These are phyloP conservation scores for Nepenthes gracilis DNA, from an alignment of 148 eudicot genomes.

Conservation along the genomic window DNA sequence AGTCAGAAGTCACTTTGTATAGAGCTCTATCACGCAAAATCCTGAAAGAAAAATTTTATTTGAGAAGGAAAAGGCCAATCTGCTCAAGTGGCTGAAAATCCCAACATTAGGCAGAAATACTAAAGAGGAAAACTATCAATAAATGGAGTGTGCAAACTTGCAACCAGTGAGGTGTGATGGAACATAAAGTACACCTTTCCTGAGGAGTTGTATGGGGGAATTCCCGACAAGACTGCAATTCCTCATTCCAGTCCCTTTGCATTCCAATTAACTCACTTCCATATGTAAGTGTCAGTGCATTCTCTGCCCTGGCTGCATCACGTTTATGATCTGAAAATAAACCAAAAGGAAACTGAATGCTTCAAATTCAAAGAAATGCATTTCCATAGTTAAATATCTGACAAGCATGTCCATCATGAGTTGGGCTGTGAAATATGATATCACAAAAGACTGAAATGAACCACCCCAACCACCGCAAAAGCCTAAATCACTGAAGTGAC, in stretches of 20 bases:
- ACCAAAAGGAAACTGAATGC: not conserved
- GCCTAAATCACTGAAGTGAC: too few species aligned
- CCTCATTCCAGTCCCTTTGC: conserved; percentile 99
- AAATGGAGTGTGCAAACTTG: not conserved
- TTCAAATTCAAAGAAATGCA: not conserved
- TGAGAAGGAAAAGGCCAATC: not conserved
- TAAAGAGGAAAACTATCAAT: not conserved
- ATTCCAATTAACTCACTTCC: conserved; percentile 96
- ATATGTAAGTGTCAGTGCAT: conserved; percentile 76
- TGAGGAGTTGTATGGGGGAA: conserved; percentile 82
- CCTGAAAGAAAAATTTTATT: conserved; percentile 23
- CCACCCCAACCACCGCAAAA: too few species aligned
- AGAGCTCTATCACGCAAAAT: conserved; percentile 72
- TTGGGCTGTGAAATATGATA: too few species aligned
- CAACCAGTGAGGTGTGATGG: not conserved
- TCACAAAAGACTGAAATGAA: too few species aligned
- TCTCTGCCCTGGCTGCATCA: conserved; percentile 97
- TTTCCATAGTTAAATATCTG: not conserved
- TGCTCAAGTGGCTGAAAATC: too few species aligned
- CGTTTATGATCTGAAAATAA: conserved; percentile 59
- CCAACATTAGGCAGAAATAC: too few species aligned
- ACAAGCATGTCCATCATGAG: not conserved
- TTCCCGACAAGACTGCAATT: conserved; percentile 94
- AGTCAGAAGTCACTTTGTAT: conserved; percentile 94
- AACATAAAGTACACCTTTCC: conserved; percentile 48